Evolutionary conservation across 2,329 filamentous ascomycete genomes (phyloP), one percentile per base, ranked within the genome.

Genomic region (Ascochyta viciae-villosae): DNA sequence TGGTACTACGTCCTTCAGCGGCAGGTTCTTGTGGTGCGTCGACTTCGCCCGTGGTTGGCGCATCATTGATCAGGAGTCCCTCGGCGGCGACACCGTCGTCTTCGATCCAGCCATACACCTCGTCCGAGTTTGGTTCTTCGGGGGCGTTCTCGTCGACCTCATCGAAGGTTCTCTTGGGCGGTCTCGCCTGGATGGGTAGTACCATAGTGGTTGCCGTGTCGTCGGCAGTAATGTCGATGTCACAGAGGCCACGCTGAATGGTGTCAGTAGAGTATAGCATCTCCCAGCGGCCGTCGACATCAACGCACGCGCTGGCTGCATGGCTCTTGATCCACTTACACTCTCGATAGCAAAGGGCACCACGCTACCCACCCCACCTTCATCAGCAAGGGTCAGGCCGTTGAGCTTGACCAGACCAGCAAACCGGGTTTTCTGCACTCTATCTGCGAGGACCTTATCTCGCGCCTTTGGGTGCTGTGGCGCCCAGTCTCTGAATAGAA

Each of bases 401-500:
- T 75, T 75, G 37, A 70, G 70, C 61, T 81, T 82, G 38, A 81
- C 68, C 4, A 82, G 67, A 13, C 79, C 80, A 39, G 76, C 70
- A 56, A 80, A 79, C 45, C 79, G 73, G 46, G 72, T 62, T 56
- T 65, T 70, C 51, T 63, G 68, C 62, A 73, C 59, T 61, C 59
- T 70, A 50, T 71, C 67, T 43, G 66, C 59, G 40, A 72, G 68
- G 45, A 61, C 54, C 33, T 44, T 62, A 38, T 65, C 68, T 44
- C 41, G 67, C 40, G 62, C 46, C 58, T 72, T 68, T 45, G 61
- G 58, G 66, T 73, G 63, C 58, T 63, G 66, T 52, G 67, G 62
- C 47, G 70, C 58, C 69, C 78, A 93, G 77, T 96, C 91, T 66
- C 89, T 84, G 74, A 95, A 96, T 31, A 96, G 75, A 23, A 89